Base-by-base conservation (phyloP, 805 yeast genomes). In the Brettanomyces naardenensis region DNA sequence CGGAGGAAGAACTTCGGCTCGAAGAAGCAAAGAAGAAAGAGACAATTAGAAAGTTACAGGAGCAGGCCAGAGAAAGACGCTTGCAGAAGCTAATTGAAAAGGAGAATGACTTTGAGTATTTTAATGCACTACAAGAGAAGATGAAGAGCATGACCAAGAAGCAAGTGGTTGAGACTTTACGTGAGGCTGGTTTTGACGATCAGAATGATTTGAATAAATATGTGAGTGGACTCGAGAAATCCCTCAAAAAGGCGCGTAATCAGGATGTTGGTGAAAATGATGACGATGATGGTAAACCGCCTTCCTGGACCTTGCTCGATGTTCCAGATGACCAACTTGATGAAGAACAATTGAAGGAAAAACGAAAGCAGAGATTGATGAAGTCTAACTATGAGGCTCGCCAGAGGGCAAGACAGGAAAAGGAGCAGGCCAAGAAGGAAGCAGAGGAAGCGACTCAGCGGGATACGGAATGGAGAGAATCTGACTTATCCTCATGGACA, bases 361-460 rank as follows among this genome's bases (percentile, higher is more conserved):
- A 92, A 59, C 71, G 95, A 35, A 77, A 78, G 41, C 97, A 92
- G 60, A 71, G 75, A 47, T 68, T 92, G 22, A 65, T 84, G 62
- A 86, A 87, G 51, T 90, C 95, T 4, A 87, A 85, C 50, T 78
- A 73, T 50, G 98, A 92, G 33, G 96, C 97, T 0, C 72, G 97
- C 43, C 73, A 75, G 56, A 72, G 89, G 33, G 85, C 88, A 6
- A 82, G 78, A 53, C 82, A 76, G 42, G 95, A 85, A 45, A 90
- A 88, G 50, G 73, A 71, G 42, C 70, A 70, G 28, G 87, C 81
- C 44, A 73, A 71, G 44, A 67, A 73, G 43, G 75, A 74, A 32
- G 68, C 65, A 33, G 80, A 73, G 35, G 82, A 75, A 41, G 75
- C 73, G 39, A 80, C 71, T 39, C 62, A 59, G 32, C 79, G 74